A percentile compares a stretch with the other conserved stretches of the same genome.
These are phyloP conservation scores for Trichoderma guizhouense DNA, from an alignment of 2,329 filamentous ascomycete genomes.

Conservation along the genomic window DNA sequence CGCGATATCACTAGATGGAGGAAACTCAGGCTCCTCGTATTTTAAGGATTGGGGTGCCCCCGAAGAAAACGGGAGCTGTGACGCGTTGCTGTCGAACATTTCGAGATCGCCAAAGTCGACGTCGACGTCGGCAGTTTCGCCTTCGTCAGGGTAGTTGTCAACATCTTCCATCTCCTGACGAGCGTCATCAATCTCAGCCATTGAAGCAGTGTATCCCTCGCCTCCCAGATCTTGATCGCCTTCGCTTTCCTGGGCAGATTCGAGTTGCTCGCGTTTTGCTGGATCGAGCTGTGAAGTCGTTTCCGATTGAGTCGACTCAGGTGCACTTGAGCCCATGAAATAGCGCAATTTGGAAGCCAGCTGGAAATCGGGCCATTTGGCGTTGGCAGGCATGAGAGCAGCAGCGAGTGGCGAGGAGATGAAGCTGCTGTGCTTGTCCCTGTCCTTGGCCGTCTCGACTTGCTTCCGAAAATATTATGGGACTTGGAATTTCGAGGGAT, in stretches of 20 bases:
- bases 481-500: slow-evolving; percentile 13
- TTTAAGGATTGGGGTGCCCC: slow-evolving; percentile 34
- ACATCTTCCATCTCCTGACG: slow-evolving; percentile 27
- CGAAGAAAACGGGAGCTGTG: slow-evolving; percentile 31
- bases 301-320: slow-evolving; percentile 25
- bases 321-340: slow-evolving; percentile 28
- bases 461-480: slow-evolving; percentile 11
- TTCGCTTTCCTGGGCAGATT: slow-evolving; percentile 19
- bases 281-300: slow-evolving; percentile 10
- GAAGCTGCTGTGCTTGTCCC: slow-evolving; percentile 5
- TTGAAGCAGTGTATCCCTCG: slow-evolving; percentile 19
- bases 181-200: slow-evolving; percentile 26
- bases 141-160: slow-evolving; percentile 25
- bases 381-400: slow-evolving; percentile 29
- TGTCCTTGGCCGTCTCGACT: neutral
- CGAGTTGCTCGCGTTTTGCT: slow-evolving; percentile 18
- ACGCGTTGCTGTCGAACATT: slow-evolving; percentile 39
- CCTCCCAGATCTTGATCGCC: slow-evolving; percentile 21
- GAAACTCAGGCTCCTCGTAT: slow-evolving; percentile 24
- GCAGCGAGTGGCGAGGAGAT: neutral
- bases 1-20: slow-evolving; percentile 25
- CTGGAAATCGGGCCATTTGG: slow-evolving; percentile 34
- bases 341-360: slow-evolving; percentile 32
- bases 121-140: slow-evolving; percentile 25
- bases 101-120: slow-evolving; percentile 36